Conservation (phyloP, 1,284 basidiomycete species). For the Jaminaea rosea region DNA sequence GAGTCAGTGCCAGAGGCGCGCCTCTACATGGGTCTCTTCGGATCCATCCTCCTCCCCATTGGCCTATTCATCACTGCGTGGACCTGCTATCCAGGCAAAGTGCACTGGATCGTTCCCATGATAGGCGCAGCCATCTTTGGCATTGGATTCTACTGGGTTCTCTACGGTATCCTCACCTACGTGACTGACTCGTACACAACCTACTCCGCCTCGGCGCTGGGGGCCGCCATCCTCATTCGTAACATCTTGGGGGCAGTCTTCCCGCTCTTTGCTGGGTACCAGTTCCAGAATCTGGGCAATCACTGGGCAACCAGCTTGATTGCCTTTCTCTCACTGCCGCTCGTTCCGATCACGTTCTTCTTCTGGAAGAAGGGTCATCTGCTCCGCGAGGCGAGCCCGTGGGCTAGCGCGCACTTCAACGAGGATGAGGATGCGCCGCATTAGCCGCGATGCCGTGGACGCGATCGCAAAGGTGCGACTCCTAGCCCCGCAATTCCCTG, state of each 20-base stretch:
- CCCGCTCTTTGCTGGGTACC: conserved; percentile 2
- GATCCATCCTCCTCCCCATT: conserved; percentile 32
- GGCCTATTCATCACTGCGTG: conserved; percentile 43
- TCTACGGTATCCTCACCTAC: conserved; percentile 27
- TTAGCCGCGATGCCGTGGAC: no score
- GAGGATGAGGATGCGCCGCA: conserved; percentile 10
- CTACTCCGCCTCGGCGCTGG: conserved; percentile 21
- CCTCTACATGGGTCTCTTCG: conserved; percentile 33
- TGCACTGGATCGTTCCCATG: conserved; percentile 35
- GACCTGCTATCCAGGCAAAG: conserved; percentile 23
- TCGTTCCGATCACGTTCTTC: conserved; percentile 11
- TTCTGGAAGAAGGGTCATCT: conserved; percentile 6
- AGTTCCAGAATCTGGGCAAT: conserved; percentile 10
- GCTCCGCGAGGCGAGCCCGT: conserved; percentile 4
- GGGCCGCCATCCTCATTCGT: conserved; percentile 2
- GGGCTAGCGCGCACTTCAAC: conserved; percentile 3
- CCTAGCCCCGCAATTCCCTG: no score
- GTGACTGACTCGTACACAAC: conserved; percentile 4
- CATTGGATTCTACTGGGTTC: conserved; percentile 32
- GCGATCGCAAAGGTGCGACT: no score
- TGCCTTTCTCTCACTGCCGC: conserved; percentile 7
- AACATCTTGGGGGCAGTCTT: conserved; percentile 12
- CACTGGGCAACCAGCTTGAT: conserved; percentile 7
- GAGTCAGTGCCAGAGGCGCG: conserved; percentile 15
- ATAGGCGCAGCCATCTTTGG: conserved; percentile 22